A percentile compares a stretch with the other conserved stretches of the same genome.
These are phyloP conservation scores for Sphagnum fallax DNA, from an alignment of 228 moss, liverwort and hornwort genomes.

Conservation along the genomic window DNA sequence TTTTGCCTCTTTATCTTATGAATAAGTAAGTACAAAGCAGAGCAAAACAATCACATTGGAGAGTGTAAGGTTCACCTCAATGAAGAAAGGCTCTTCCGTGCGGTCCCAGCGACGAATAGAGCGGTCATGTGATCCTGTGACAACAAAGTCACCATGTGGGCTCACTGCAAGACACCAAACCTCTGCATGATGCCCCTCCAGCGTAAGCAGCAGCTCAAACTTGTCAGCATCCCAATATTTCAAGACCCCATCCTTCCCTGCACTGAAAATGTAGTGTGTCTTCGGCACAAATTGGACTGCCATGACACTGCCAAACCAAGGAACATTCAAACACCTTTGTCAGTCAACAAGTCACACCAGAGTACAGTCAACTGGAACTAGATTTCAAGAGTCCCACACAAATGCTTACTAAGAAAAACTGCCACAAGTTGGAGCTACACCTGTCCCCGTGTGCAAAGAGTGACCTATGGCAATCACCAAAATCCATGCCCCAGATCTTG, in stretches of 20 bases:
- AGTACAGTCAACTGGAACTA: too few species aligned
- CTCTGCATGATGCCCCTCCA: constrained; percentile 95
- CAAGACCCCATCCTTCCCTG: constrained; percentile 78
- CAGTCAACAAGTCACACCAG: not conserved
- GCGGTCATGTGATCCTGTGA: constrained; percentile 97
- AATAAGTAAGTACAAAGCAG: too few species aligned
- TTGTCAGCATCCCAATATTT: constrained; percentile 99
- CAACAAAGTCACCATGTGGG: constrained; percentile 71
- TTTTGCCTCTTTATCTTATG: too few species aligned
- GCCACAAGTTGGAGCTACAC: constrained; percentile 12
- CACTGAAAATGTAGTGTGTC: constrained; percentile 94
- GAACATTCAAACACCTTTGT: not conserved
- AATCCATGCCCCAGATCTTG: constrained; percentile 99
- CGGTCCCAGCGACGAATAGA: constrained; percentile 99
- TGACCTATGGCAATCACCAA: constrained; percentile 96
- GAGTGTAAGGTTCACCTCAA: constrained; percentile 49
- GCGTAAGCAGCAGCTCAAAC: constrained; percentile 82
- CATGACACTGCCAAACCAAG: constrained; percentile 64
- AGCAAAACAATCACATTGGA: not conserved
- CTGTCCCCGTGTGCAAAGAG: constrained; percentile 97
- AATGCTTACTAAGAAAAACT: too few species aligned
- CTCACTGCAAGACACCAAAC: constrained; percentile 96
- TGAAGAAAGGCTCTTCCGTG: constrained; percentile 94
- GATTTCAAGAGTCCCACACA: too few species aligned
- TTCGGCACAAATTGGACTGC: constrained; percentile 93